Percentiles rank a stretch among this genome's conserved stretches.
These are phyloP conservation scores for Neonectria faginata DNA, from an alignment of 2,329 filamentous ascomycete species.

Conservation along the genomic window DNA sequence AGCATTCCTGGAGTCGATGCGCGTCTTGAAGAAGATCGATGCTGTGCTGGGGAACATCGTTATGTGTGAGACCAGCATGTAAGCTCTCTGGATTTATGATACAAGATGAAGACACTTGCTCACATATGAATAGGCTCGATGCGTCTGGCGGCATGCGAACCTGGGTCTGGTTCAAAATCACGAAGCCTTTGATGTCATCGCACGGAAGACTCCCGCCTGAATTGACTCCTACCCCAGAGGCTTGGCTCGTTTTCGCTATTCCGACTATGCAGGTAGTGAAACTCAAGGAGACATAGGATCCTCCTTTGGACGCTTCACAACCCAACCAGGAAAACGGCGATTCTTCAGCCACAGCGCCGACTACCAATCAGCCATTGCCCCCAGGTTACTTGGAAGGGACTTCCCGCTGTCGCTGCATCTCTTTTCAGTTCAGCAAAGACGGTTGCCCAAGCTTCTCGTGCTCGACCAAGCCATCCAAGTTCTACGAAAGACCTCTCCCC, in stretches of 20 bases:
- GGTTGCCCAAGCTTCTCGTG: conserved; percentile 19
- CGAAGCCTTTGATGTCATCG: conserved; percentile 10
- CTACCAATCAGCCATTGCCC: not conserved
- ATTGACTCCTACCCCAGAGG: conserved; percentile 16
- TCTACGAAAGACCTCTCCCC: not conserved
- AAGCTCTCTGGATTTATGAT: not conserved
- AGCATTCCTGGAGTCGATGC: not conserved
- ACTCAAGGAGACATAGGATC: conserved; percentile 22
- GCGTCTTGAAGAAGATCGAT: conserved; percentile 7
- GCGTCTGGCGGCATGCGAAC: conserved; percentile 7
- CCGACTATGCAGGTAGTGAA: conserved; percentile 16
- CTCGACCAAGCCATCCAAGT: conserved; percentile 11
- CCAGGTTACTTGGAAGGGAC: not conserved
- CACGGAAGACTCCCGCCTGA: conserved; percentile 5
- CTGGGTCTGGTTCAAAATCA: conserved; percentile 26
- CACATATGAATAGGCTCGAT: conserved; percentile 7
- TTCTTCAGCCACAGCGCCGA: not conserved
- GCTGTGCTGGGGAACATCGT: conserved; percentile 10
- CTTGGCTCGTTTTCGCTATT: conserved; percentile 15
- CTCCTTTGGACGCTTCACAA: conserved; percentile 2
- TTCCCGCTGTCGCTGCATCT: not conserved
- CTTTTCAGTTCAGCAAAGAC: conserved; percentile 23
- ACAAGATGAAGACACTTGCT: not conserved
- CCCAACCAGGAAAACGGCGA: not conserved
- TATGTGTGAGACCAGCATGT: conserved; percentile 21